phyloP scores from a whole-genome alignment of 768 basidiomycete genomes.

The Tricholoma flavovirens region DNA sequence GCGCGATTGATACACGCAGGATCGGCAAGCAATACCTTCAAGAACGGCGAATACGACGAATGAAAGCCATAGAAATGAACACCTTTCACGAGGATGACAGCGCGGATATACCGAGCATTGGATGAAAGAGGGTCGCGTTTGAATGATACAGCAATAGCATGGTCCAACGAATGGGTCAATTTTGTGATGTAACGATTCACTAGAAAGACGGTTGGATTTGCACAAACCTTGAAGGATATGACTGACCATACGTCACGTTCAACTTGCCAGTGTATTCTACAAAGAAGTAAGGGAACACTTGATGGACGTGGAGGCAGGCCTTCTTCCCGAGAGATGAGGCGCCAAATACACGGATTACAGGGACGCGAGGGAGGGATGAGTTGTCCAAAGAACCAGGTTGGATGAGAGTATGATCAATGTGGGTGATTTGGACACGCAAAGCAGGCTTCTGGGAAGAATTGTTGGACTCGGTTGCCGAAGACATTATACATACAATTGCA shows the following conservation, averaged over 20 bases:
- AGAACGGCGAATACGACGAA: constrained; percentile 75
- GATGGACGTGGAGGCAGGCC: constrained; percentile 87
- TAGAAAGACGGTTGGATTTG: constrained; percentile 23
- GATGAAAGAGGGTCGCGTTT: constrained; percentile 61
- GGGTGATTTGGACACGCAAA: constrained; percentile 41
- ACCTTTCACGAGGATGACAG: constrained; percentile 86
- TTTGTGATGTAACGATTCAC: constrained; percentile 69
- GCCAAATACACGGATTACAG: constrained; percentile 85
- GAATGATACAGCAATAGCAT: constrained; percentile 78
- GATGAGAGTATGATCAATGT: constrained; percentile 61
- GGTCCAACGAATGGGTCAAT: constrained; percentile 72
- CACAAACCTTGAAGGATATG: not conserved
- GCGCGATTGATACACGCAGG: constrained; percentile 66
- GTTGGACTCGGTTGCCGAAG: not conserved
- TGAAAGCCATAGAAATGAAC: constrained; percentile 95
- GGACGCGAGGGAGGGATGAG: constrained; percentile 55
- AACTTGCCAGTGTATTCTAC: constrained; percentile 74
- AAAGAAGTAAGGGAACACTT: constrained; percentile 92
- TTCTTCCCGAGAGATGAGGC: constrained; percentile 69
- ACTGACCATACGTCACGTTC: constrained; percentile 55
- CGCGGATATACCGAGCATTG: constrained; percentile 61
- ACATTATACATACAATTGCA: not conserved
- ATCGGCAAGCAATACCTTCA: constrained; percentile 77
- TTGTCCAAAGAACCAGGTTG: constrained; percentile 63
- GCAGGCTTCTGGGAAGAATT: constrained; percentile 16